Base-by-base conservation (phyloP, 495 filamentous ascomycete genomes). In the Paragyromitra xinjiangensis region DNA sequence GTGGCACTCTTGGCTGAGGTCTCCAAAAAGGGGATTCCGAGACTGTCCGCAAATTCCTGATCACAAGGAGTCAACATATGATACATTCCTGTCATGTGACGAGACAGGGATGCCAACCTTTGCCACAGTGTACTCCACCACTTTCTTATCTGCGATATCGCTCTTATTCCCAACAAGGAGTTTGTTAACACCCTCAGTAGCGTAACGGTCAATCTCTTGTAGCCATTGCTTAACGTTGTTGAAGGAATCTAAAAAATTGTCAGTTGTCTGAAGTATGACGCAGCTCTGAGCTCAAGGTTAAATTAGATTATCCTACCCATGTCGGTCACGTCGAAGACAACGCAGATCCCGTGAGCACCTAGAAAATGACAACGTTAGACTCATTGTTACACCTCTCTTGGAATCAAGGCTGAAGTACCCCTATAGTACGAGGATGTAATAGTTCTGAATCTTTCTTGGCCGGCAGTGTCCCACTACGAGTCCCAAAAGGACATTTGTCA, bases 161-260 rank as follows among this genome's bases (percentile, higher is more conserved):
- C 93, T 96, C 91, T 99, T 99, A 91, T 99, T 99, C 81, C 95
- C 95, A 69, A 99, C 95, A 69, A 99, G 90, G 64, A 99, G 90
- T 87, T 98, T 98, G 89, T 98, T 99, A 81, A 99, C 95, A 81
- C 96, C 96, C 85, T 99, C 95, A 68, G 95, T 98, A 75, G 95
- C 95, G 81, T 99, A 98, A 81, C 96, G 90, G 86, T 99, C 96
- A 79, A 99, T 99, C 87, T 99, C 96, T 84, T 98, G 96, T 72
- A 99, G 91, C 95, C 95, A 99, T 88, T 98, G 96, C 92, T 98
- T 98, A 81, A 99, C 96, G 87, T 98, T 98, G 90, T 98, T 98
- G 93, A 98, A 99, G 55, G 93, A 96, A 86, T 98, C 96, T 82
- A 45, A 51, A 1, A 50, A 53, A 22, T 19, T 19, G 66, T 70